Conservation (phyloP, 192 early-diverging fungal genomes). For the Coemansia sp. region DNA sequence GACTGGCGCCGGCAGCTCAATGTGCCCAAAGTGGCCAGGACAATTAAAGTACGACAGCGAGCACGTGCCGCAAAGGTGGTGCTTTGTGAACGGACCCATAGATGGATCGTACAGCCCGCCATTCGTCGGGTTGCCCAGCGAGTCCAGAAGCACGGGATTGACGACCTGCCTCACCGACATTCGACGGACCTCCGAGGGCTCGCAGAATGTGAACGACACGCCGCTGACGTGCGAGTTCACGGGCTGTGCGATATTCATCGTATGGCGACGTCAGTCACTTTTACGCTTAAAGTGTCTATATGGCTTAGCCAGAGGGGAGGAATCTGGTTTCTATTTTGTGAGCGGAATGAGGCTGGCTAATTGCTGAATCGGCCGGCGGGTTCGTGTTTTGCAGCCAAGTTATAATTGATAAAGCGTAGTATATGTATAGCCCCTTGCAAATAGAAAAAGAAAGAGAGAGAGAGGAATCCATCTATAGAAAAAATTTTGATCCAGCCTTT, state of each 20-base stretch:
- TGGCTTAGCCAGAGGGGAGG: no score
- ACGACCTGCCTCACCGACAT: slow-evolving; percentile 95
- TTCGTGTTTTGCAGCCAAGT: no score
- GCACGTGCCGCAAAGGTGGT: slow-evolving; percentile 82
- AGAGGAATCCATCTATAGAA: not conserved
- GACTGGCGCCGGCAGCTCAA: slow-evolving; percentile 83
- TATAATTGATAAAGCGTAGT: no score
- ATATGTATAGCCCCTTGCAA: no score
- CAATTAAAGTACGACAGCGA: slow-evolving; percentile 75
- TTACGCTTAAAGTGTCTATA: not conserved
- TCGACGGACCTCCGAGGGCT: slow-evolving; percentile 80
- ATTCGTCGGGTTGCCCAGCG: slow-evolving; percentile 80
- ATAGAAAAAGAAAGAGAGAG: not conserved
- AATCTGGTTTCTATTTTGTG: no score
- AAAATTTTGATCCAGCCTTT: slow-evolving; percentile 1
- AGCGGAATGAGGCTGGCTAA: no score
- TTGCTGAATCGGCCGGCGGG: no score
- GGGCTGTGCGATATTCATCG: slow-evolving; percentile 85
- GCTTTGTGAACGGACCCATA: slow-evolving; percentile 87
- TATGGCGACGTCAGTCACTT: not conserved
- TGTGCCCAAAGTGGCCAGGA: slow-evolving; percentile 97
- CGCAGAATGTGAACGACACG: slow-evolving; percentile 91
- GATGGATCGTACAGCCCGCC: slow-evolving; percentile 94
- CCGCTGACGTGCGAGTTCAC: slow-evolving; percentile 76
- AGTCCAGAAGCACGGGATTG: slow-evolving; percentile 85